Conservation (phyloP, 257 asterid species). For the Nyctanthes arbortristis region DNA sequence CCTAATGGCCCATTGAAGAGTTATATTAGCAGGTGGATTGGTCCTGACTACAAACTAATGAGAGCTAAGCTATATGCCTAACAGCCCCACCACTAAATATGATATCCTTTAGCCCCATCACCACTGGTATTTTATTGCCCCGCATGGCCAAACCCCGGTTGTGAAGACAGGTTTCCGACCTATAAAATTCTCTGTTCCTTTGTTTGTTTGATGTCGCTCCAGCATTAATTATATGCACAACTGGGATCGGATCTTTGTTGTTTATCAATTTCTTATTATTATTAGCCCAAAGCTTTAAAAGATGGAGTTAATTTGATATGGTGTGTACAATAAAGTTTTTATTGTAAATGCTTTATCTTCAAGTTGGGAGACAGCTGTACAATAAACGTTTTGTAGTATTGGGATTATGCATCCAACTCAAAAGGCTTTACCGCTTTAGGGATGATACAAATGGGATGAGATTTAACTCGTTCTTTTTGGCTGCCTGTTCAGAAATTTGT, state of each 20-base stretch:
- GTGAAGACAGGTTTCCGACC: constrained; percentile 35
- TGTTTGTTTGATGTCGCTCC: constrained; percentile 31
- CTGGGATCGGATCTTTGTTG: constrained; percentile 23
- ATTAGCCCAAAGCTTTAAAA: background rate
- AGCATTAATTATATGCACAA: constrained; percentile 27
- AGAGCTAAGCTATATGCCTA: constrained; percentile 15
- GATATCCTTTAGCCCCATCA: constrained; percentile 30
- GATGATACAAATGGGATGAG: constrained; percentile 1
- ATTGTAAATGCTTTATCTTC: background rate
- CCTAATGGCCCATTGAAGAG: constrained; percentile 33
- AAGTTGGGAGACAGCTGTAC: background rate
- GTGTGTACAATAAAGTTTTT: background rate
- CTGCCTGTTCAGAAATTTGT: background rate
- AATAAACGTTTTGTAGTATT: background rate
- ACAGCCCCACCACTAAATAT: constrained; percentile 25
- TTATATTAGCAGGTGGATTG: constrained; percentile 32
- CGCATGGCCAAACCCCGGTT: constrained; percentile 29
- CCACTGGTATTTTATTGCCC: constrained; percentile 29
- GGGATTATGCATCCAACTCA: background rate
- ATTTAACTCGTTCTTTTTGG: background rate
- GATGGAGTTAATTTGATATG: background rate
- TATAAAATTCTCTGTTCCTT: constrained; percentile 24
- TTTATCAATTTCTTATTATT: constrained; percentile 16
- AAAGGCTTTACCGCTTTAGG: background rate
- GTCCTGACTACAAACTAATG: constrained; percentile 49